These are phyloP conservation scores for Bipolaris bicolor DNA, from an alignment of 2,329 filamentous ascomycete species.

Conservation along the genomic window DNA sequence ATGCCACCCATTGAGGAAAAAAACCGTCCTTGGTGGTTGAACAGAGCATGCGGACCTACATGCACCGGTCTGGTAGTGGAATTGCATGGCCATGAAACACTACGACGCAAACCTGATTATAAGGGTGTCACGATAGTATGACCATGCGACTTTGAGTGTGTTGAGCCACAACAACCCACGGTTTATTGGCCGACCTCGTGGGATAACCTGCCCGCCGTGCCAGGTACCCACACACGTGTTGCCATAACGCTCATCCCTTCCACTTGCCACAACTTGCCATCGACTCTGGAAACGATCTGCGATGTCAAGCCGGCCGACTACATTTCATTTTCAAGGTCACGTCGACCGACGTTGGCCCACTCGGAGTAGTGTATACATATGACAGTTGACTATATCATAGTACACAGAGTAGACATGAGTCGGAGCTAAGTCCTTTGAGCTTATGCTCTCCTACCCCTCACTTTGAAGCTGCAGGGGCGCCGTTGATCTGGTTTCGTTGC, in stretches of 20 bases:
- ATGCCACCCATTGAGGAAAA: neutral
- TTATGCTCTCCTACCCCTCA: neutral
- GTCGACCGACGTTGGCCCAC: neutral
- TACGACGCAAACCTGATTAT: neutral
- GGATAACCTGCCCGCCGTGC: neutral
- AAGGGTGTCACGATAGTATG: neutral
- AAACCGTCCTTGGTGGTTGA: neutral
- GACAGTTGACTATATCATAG: neutral
- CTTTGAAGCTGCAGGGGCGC: neutral
- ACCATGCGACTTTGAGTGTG: neutral
- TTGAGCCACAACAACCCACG: neutral
- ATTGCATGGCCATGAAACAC: neutral
- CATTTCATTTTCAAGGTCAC: slow-evolving; percentile 1
- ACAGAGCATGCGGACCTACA: neutral
- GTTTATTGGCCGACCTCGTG: neutral
- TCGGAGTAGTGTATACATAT: neutral
- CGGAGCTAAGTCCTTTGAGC: neutral
- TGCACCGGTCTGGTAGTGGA: neutral
- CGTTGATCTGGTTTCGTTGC: neutral
- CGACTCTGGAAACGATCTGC: neutral
- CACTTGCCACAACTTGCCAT: neutral
- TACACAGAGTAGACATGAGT: neutral
- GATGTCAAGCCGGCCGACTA: neutral
- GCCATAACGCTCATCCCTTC: neutral
- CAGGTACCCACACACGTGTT: neutral